Base-by-base conservation (phyloP, 495 filamentous ascomycete species). In the Penicillium daleae region DNA sequence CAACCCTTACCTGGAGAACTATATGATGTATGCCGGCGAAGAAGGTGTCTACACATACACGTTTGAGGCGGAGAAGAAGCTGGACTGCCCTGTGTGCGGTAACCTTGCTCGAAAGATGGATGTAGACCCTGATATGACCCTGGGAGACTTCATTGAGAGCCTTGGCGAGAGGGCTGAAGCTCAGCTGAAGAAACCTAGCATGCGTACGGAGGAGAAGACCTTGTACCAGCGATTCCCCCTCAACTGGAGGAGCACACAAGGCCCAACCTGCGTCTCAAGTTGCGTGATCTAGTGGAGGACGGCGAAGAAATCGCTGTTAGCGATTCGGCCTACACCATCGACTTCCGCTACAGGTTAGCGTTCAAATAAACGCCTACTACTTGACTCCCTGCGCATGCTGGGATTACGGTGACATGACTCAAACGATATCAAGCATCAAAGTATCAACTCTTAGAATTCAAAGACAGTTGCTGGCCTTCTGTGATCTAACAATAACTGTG, bases 11-110 rank as follows among this genome's bases (percentile, higher is more conserved):
- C 84, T 98, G 1, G 87, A 91, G 64, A 99, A 96, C 71, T 99
- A 99, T 75, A 98, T 98, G 93, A 96, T 97, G 92, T 99, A 98
- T 76, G 96, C 89, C 31, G 96, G 96, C 39, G 92, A 99, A 71
- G 93, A 95, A 67, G 84, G 90, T 64, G 86, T 98, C 55, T 99
- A 97, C 79, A 99, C 96, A 0, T 96, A 97, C 72, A 98, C 94
- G 0, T 98, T 98, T 75, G 86, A 91, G 66, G 92, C 96, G 63
- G 87, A 96, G 73, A 88, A 90, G 78, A 97, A 97, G 71, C 79
- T 86, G 8, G 96, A 97, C 69, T 99, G 96, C 65, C 93, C 96
- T 6, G 96, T 98, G 26, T 99, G 96, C 69, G 92, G 94, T 5
- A 89, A 90, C 60, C 75, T 91, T 42, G 87, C 93, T 7, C 88